Conservation (phyloP, 345 rosid species). For the Citrus medica region DNA sequence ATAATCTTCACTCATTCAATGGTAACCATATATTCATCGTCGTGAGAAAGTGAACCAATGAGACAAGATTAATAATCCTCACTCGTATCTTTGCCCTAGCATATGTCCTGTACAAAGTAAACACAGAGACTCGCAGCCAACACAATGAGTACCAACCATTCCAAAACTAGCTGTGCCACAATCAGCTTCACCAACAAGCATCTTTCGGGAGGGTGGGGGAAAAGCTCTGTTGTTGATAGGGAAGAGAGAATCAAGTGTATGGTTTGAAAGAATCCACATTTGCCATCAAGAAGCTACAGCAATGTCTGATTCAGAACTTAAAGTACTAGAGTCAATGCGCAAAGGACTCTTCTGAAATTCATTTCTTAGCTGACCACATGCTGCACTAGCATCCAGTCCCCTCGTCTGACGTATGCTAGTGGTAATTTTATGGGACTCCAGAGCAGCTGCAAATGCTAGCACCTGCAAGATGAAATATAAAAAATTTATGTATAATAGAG, state of each 20-base stretch:
- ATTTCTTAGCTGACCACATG: conserved; percentile 96
- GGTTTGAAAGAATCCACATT: not conserved
- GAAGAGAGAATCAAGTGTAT: not conserved
- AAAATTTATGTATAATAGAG: not conserved
- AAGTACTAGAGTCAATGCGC: conserved; percentile 28
- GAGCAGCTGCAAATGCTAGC: conserved; percentile 60
- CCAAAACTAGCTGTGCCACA: not conserved
- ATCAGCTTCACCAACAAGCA: not conserved
- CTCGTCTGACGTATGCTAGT: conserved; percentile 79
- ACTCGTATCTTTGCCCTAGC: not conserved
- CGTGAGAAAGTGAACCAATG: not conserved
- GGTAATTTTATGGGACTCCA: conserved; percentile 74
- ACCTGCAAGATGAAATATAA: conserved; percentile 37
- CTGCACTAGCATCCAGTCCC: conserved; percentile 96
- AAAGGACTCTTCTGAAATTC: conserved; percentile 87
- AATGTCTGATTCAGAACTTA: conserved; percentile 36
- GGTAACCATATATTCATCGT: not conserved
- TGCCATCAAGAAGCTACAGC: conserved; percentile 42
- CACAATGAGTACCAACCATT: not conserved
- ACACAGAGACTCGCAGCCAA: not conserved
- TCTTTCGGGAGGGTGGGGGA: not conserved
- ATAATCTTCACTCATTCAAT: not conserved
- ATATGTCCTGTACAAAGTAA: conserved; percentile 1
- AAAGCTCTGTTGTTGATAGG: not conserved
- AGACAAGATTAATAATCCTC: not conserved